Evolutionary conservation across 768 basidiomycete genomes (phyloP), one percentile per base, ranked within the genome.

Genomic region (Tubosaeta brunneosetosa): DNA sequence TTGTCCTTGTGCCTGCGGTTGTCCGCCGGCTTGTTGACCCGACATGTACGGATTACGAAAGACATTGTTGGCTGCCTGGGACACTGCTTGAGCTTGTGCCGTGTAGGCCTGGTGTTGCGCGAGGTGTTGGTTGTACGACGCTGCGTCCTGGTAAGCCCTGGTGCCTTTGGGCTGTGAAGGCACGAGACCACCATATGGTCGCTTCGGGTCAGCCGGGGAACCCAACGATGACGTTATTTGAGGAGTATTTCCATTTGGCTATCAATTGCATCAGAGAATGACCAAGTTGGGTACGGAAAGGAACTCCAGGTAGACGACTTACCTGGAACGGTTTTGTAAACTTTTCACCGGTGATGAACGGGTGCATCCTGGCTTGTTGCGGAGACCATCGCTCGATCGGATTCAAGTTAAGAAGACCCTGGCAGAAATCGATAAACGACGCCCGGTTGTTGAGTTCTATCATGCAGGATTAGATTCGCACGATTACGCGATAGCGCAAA

Each of bases 301-400:
- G n/a, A 26, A 12, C 41, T 29, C 29, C 6, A 27, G 14, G 42
- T 27, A 27, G 25, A 10, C 16, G 44, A 74, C 85, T 66, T 72
- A 89, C 91, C 66, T 83, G 79, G 71, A 87, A 93, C 6, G 91
- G 86, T 64, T 89, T 91, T 6, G 83, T 85, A 65, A 87, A 97
- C 66, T 94, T 94, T 71, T 98, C 97, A 47, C 95, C 95, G 6
- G 94, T 97, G 61, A 99, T 97, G 72, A 98, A 99, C 2, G 97
- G 97, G 69, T 99, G 97, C 63, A 89, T 74, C 46, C 88, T 79
- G 36, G 97, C 97, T 71, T 99, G 94, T 64, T 97, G 93, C 25
- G 97, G 95, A 11, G 94, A 87, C 97, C 97, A 99, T 50, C 97
- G 81, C 53, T 91, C 88, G 50, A 95, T 84, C 16, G 97, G 95